Percentiles rank a stretch among this genome's conserved stretches.
Conservation (phyloP, 2,329 filamentous ascomycete species). For the Ilyonectria robusta region DNA sequence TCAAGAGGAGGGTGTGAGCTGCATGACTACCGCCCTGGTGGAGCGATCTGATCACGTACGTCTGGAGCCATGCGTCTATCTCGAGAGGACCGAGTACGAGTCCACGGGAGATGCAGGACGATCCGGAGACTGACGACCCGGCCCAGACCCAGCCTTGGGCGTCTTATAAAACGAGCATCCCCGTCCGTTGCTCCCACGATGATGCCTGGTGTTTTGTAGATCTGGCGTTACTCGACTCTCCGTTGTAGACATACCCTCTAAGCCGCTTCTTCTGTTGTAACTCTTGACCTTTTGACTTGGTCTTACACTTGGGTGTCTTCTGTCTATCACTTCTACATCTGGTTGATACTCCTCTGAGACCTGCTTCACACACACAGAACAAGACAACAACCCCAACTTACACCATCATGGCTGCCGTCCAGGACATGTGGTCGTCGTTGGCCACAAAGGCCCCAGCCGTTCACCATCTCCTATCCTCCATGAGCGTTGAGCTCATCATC, state of each 20-base stretch:
- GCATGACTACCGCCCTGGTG: constrained; percentile 5
- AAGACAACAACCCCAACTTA: background rate
- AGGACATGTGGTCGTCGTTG: constrained; percentile 18
- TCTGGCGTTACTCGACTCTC: constrained; percentile 2
- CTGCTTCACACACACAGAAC: background rate
- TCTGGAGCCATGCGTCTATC: background rate
- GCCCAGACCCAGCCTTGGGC: background rate
- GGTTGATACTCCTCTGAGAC: background rate
- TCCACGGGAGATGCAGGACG: background rate
- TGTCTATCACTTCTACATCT: constrained; percentile 3
- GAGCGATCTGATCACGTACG: constrained; percentile 18
- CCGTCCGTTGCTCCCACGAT: constrained; percentile 19
- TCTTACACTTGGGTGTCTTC: background rate
- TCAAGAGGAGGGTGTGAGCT: constrained; percentile 4
- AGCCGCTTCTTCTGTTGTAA: background rate
- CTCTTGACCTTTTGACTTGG: background rate
- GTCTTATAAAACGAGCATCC: constrained; percentile 25
- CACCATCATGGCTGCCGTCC: constrained; percentile 16
- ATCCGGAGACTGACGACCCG: background rate
- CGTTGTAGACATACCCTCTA: constrained; percentile 13
- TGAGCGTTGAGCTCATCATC: constrained; percentile 31
- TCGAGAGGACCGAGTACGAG: constrained; percentile 22
- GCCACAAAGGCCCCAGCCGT: constrained; percentile 14
- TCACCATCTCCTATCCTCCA: constrained; percentile 19
- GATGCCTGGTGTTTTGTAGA: constrained; percentile 22